These are phyloP conservation scores for Phialophora tarda DNA, from an alignment of 2,329 filamentous ascomycete species.

Conservation along the genomic window DNA sequence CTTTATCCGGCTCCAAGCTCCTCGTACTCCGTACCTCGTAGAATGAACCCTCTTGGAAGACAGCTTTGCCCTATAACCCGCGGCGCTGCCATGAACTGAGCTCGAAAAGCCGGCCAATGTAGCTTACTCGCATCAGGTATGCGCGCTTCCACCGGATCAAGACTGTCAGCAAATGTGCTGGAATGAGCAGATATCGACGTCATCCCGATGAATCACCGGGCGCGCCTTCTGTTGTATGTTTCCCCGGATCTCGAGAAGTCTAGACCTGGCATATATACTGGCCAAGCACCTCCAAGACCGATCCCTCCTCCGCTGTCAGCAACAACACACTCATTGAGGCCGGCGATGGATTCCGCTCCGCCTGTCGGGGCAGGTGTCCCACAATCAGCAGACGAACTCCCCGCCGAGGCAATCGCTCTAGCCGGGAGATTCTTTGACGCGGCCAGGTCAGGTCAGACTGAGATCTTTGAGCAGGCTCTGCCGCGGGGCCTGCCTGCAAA, in stretches of 20 bases:
- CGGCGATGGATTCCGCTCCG: conserved; percentile 17
- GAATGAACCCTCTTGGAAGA: not conserved
- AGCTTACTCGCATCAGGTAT: not conserved
- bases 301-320: conserved; percentile 1
- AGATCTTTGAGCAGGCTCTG: conserved; percentile 67
- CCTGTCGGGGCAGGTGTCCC: conserved; percentile 2
- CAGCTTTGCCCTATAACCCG: not conserved
- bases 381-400: conserved; percentile 48
- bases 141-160: not conserved
- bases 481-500: conserved; percentile 70
- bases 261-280: conserved; percentile 9
- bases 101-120: not conserved
- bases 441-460: conserved; percentile 64
- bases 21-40: not conserved
- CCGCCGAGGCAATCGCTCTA: conserved; percentile 69
- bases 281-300: not conserved
- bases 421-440: conserved; percentile 71
- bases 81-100: not conserved
- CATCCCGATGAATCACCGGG: conserved; percentile 15
- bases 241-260: not conserved
- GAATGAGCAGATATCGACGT: conserved; percentile 3
- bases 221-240: not conserved
- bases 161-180: not conserved
- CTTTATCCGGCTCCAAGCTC: not conserved
- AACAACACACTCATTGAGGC: not conserved